Percentiles rank a stretch among this genome's conserved stretches.
phyloP scores from a whole-genome alignment of 2,329 filamentous ascomycete species.

The Colletotrichum sp. region DNA sequence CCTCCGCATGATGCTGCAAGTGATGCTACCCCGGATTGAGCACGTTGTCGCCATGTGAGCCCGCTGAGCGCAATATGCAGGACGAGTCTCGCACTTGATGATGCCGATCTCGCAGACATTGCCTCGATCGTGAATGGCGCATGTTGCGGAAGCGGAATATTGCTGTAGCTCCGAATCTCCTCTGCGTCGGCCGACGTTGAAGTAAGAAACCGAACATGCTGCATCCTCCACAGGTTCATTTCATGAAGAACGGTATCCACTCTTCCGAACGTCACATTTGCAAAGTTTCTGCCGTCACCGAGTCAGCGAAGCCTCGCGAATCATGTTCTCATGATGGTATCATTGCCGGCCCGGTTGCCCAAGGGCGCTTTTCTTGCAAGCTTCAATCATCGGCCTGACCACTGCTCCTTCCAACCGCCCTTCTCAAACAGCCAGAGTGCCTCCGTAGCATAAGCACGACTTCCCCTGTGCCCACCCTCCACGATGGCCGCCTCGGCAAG shows the following conservation, averaged over 20 bases:
- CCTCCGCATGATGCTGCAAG: background rate
- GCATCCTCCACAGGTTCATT: background rate
- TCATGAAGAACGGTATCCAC: background rate
- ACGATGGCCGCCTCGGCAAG: constrained; percentile 78
- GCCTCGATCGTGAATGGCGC: background rate
- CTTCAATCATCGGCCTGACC: constrained; percentile 55
- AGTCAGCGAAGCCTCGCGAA: background rate
- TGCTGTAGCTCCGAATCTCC: background rate
- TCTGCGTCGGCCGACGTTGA: background rate
- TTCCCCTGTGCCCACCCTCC: constrained; percentile 76
- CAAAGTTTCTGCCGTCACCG: background rate
- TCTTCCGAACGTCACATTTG: background rate
- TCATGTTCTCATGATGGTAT: background rate
- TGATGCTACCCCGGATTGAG: background rate
- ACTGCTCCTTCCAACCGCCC: constrained; percentile 73
- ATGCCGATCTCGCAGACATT: background rate
- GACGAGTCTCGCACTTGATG: background rate
- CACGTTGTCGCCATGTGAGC: background rate
- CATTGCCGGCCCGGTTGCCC: constrained; percentile 7
- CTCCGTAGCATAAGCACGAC: constrained; percentile 84
- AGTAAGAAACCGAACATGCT: background rate
- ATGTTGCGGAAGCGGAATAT: background rate
- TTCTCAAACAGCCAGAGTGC: constrained; percentile 83
- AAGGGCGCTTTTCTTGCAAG: background rate
- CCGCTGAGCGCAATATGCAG: background rate